A percentile compares a stretch with the other conserved stretches of the same genome.
Evolutionary conservation across 2,329 filamentous ascomycete species (phyloP).

Genomic region (Aspergillus carbonarius): DNA sequence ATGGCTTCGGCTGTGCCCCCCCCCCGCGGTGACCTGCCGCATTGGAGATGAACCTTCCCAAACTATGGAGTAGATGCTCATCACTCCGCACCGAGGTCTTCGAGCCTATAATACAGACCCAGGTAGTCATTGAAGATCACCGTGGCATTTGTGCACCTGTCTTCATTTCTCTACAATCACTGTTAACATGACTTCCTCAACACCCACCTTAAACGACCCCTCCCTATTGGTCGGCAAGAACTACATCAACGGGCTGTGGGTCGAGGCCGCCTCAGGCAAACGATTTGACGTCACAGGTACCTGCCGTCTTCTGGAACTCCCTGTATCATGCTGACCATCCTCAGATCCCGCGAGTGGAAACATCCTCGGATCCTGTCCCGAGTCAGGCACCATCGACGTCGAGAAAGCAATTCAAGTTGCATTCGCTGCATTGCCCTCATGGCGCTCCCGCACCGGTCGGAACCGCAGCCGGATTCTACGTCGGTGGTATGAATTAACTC

Average conservation of each 20-base stretch:
- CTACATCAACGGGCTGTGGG: conserved; percentile 1
- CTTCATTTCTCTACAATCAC: no score
- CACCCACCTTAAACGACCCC: neutral
- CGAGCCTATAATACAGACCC: neutral
- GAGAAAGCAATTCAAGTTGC: neutral
- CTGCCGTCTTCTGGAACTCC: no score
- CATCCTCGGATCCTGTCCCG: neutral
- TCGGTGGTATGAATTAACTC: conserved; percentile 57
- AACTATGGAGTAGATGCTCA: no score
- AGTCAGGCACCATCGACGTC: neutral
- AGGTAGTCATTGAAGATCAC: neutral
- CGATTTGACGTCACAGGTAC: neutral
- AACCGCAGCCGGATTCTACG: conserved; percentile 34
- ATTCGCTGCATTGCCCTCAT: neutral
- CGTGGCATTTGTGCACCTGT: no score
- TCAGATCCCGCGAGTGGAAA: neutral
- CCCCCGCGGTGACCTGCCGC: neutral
- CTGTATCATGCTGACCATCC: no score
- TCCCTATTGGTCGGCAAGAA: neutral
- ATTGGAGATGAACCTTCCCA: neutral
- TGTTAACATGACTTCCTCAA: neutral
- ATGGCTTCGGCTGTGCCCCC: neutral
- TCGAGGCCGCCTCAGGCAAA: neutral
- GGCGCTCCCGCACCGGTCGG: neutral
- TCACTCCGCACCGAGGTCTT: no score